Conservation (phyloP, 371 early-diverging fungal species). For the Neoconidiobolus thromboides region DNA sequence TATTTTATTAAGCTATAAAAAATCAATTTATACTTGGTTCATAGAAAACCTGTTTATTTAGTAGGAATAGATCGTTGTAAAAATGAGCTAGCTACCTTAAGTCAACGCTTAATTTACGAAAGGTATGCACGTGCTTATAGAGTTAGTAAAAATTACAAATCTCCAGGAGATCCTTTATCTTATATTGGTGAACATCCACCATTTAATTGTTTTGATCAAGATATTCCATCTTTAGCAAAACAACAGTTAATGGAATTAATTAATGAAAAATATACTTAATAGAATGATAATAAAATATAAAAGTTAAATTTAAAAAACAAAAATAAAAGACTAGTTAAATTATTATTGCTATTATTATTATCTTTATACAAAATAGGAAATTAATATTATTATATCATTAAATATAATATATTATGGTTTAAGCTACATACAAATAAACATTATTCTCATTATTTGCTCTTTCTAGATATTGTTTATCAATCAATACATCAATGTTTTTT, state of each 20-base stretch:
- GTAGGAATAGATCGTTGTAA: neutral
- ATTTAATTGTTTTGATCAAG: too few relatives aligned
- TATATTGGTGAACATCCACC: neutral
- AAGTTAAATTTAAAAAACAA: too few relatives aligned
- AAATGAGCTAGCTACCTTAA: neutral
- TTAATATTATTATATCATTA: too few relatives aligned
- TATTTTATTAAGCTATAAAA: neutral
- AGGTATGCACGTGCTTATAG: neutral
- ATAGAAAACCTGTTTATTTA: neutral
- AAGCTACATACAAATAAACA: too few relatives aligned
- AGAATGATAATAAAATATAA: too few relatives aligned
- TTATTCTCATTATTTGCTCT: constrained; percentile 24
- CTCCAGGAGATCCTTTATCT: neutral
- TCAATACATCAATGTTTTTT: constrained; percentile 80
- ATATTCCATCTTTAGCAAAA: too few relatives aligned
- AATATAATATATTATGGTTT: too few relatives aligned
- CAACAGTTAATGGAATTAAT: too few relatives aligned
- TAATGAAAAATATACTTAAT: too few relatives aligned
- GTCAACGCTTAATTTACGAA: neutral
- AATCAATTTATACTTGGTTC: neutral
- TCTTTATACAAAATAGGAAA: too few relatives aligned
- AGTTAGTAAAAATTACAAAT: neutral
- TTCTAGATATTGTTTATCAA: constrained; percentile 90
- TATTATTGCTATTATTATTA: too few relatives aligned
- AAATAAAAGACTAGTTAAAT: too few relatives aligned